Percentiles rank a stretch among this genome's conserved stretches.
Conservation (phyloP, 2,329 filamentous ascomycete species). For the Aspergillus ibericus region DNA sequence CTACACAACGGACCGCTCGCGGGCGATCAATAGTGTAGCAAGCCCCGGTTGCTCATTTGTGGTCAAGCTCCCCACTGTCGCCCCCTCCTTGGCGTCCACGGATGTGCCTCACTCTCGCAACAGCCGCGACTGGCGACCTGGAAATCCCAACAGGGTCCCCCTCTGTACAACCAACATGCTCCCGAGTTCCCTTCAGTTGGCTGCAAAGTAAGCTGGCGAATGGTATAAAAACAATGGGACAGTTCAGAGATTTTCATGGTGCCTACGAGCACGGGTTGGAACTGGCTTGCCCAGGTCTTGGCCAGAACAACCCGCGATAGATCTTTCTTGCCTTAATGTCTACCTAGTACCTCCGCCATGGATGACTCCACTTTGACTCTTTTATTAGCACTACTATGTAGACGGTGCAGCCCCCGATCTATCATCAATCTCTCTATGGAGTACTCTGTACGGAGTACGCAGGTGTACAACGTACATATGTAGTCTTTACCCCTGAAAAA, state of each 20-base stretch:
- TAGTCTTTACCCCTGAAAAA: constrained; percentile 1
- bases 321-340: background rate
- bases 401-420: background rate
- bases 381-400: background rate
- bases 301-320: background rate
- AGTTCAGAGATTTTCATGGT: background rate
- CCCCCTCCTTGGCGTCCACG: constrained; percentile 14
- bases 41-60: constrained; percentile 10
- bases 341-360: background rate
- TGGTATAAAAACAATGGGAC: background rate
- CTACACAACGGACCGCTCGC: constrained; percentile 21
- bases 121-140: constrained; percentile 26
- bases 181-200: background rate
- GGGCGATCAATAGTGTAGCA: constrained; percentile 19
- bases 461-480: background rate
- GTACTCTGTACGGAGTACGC: too few relatives aligned
- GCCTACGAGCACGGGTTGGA: background rate
- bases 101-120: constrained; percentile 10
- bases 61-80: constrained; percentile 3
- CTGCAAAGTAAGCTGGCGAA: background rate
- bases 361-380: background rate
- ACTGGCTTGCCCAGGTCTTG: background rate
- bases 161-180: background rate
- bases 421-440: background rate
- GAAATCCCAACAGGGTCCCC: constrained; percentile 10